Base-by-base conservation (phyloP, 129 eudicot species). In the Helianthus tuberosus region DNA sequence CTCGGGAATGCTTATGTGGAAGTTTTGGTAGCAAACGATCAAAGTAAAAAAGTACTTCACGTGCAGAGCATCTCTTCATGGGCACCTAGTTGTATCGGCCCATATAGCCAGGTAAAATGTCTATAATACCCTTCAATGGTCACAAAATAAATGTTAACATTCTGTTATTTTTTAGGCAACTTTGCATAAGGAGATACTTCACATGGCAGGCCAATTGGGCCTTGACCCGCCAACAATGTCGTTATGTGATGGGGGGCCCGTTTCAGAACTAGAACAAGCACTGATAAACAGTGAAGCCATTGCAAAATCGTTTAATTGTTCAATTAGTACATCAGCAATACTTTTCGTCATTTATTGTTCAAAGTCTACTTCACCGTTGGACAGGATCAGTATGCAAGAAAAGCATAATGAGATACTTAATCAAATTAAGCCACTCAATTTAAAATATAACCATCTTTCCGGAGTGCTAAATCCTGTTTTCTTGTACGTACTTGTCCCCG, bases 31-130 rank as follows among this genome's bases (percentile, higher is more conserved):
- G 83, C 97, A 77, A 79, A 76, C 53, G 92, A 90, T 79, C 78
- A 83, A 53, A 79, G 78, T 60, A 93, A 93, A 79, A 90, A 79
- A 64, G 98, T 93, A 14, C 84, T 93, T 87, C 98, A 93, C 68
- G 97, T 93, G 51, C 98, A 93, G 58, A 93, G 98, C 79, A 86
- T 93, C 72, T 93, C 98, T 23, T 75, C 89, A 48, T 93, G 98
- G 98, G 98, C 98, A 61, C 98, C 98, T 67, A 93, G 98, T 52
- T 90, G 96, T 75, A 93, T 93, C 57, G 98, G 98, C 59, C 98
- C 97, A 29, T 93, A 93, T 79, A 93, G 98, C 63, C 98, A 93
- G 98, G 98, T 93, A 76, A 71, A 49, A 48, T 70, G 44, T 50
- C 72, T 78, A 70, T 17, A 60, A 39, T 50, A 32, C 66, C 79